These are phyloP conservation scores for Raddia guianensis DNA, from an alignment of 176 grass and related monocot genomes.

Conservation along the genomic window DNA sequence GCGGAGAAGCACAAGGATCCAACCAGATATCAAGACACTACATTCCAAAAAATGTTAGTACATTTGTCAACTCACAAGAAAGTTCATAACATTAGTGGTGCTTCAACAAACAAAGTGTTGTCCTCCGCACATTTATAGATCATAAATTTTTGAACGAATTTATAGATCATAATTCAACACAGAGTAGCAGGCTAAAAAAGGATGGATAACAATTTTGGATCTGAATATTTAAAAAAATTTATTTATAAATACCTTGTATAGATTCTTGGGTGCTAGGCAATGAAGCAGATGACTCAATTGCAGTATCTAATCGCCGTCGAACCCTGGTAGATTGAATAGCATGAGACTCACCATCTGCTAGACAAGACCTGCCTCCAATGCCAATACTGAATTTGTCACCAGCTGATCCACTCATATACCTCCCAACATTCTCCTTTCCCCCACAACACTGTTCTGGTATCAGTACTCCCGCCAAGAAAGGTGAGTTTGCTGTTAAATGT, in stretches of 20 bases:
- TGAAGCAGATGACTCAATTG: constrained; percentile 62
- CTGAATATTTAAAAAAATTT: not conserved
- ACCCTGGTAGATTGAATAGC: constrained; percentile 44
- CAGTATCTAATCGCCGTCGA: constrained; percentile 52
- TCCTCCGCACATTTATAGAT: constrained; percentile 11
- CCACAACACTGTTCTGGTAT: constrained; percentile 56
- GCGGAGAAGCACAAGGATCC: not conserved
- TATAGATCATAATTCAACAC: not conserved
- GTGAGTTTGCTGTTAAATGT: constrained; percentile 58
- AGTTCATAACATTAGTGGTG: constrained; percentile 5
- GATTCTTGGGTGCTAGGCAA: constrained; percentile 71
- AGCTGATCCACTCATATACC: constrained; percentile 1
- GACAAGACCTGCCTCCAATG: constrained; percentile 32
- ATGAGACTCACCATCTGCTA: constrained; percentile 38
- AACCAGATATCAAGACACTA: constrained; percentile 18
- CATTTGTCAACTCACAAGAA: not conserved
- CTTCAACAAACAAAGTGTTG: constrained; percentile 12
- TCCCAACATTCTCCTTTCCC: constrained; percentile 34
- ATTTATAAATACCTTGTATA: constrained; percentile 51
- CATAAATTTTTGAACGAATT: not conserved
- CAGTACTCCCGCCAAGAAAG: constrained; percentile 79
- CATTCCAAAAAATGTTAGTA: not conserved
- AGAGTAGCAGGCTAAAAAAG: not conserved
- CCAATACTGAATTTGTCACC: not conserved
- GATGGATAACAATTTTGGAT: not conserved